Percentiles rank a stretch among this genome's conserved stretches.
Conservation (phyloP, 345 rosid species). For the Hypericum perforatum region DNA sequence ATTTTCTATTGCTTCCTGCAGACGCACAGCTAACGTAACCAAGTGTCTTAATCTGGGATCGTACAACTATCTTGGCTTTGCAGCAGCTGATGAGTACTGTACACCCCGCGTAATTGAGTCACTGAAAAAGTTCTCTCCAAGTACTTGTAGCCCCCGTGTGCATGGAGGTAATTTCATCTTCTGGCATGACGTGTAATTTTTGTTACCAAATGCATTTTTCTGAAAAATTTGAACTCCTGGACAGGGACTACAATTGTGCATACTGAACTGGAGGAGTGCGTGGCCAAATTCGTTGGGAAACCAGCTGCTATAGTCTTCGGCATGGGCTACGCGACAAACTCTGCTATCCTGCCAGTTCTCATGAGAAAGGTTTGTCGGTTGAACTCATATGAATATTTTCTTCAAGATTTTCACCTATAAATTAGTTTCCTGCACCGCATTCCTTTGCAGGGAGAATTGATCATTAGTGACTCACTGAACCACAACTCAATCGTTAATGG, state of each 20-base stretch:
- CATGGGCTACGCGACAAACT: constrained; percentile 89
- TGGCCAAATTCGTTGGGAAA: constrained; percentile 79
- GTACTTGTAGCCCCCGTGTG: constrained; percentile 81
- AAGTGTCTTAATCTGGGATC: constrained; percentile 92
- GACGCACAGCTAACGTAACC: constrained; percentile 60
- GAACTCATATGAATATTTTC: neutral
- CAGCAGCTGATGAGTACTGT: constrained; percentile 91
- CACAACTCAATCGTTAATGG: constrained; percentile 94
- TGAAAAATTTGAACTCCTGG: neutral
- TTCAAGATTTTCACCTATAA: neutral
- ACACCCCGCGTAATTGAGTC: constrained; percentile 81
- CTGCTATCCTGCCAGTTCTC: constrained; percentile 79
- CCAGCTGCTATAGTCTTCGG: constrained; percentile 85
- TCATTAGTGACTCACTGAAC: constrained; percentile 89
- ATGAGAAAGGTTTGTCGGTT: constrained; percentile 56
- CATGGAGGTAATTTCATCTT: constrained; percentile 57
- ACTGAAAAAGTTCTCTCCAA: constrained; percentile 60
- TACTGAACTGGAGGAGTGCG: constrained; percentile 69
- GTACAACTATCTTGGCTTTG: constrained; percentile 95
- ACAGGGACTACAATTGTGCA: constrained; percentile 73
- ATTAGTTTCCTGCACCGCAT: constrained; percentile 2
- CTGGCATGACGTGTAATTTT: neutral
- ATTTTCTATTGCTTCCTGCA: constrained; percentile 17
- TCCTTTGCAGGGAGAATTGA: constrained; percentile 64
- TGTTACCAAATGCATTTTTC: constrained; percentile 1